These are phyloP conservation scores for Boletus subcaerulescens DNA, from an alignment of 768 basidiomycete species.

Conservation along the genomic window DNA sequence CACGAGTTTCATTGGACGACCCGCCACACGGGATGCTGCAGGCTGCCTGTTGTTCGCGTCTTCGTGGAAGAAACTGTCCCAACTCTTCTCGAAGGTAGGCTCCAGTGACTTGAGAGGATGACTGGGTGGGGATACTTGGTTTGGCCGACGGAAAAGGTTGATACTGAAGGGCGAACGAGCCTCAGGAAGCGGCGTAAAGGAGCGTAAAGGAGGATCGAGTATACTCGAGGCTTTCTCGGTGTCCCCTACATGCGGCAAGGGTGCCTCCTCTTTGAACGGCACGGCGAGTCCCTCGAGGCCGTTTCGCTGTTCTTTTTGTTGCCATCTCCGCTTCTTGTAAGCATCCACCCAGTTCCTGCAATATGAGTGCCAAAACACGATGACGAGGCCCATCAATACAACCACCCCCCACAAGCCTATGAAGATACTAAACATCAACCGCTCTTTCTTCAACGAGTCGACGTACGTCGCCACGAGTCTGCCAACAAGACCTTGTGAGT, in stretches of 20 bases:
- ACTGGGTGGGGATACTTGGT: constrained; percentile 24
- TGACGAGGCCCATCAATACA: constrained; percentile 69
- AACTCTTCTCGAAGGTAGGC: constrained; percentile 39
- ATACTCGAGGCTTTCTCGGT: constrained; percentile 23
- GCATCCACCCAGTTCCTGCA: constrained; percentile 46
- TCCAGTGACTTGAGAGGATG: constrained; percentile 27
- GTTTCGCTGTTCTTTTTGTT: constrained; percentile 47
- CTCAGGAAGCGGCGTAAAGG: constrained; percentile 53
- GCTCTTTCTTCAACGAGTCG: constrained; percentile 70
- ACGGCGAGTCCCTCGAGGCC: constrained; percentile 44
- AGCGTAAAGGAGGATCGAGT: constrained; percentile 33
- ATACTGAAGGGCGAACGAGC: constrained; percentile 28
- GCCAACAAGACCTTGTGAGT: constrained; percentile 63
- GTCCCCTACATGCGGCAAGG: constrained; percentile 19
- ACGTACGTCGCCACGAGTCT: constrained; percentile 73
- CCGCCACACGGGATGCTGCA: constrained; percentile 26
- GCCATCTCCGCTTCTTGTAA: constrained; percentile 48
- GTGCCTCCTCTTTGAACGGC: constrained; percentile 18
- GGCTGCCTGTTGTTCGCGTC: constrained; percentile 15
- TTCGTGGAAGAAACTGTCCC: constrained; percentile 44
- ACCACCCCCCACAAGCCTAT: constrained; percentile 82
- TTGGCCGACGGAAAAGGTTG: constrained; percentile 39
- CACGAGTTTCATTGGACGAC: constrained; percentile 41
- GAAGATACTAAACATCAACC: constrained; percentile 81
- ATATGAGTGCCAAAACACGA: constrained; percentile 74